Evolutionary conservation across 2,329 filamentous ascomycete species (phyloP), one percentile per base, ranked within the genome.

Genomic region (Huntiella bhutanensis): DNA sequence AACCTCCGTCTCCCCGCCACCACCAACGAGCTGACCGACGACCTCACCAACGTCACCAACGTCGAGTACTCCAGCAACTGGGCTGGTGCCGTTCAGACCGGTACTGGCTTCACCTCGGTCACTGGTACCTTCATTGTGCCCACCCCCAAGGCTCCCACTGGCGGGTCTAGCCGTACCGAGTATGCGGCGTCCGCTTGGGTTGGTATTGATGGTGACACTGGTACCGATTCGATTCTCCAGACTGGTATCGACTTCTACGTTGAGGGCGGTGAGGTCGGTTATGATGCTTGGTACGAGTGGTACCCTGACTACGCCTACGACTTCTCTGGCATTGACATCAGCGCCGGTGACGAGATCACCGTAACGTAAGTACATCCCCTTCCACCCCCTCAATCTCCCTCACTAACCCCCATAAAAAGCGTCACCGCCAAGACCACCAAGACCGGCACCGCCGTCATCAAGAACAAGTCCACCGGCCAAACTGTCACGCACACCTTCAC

Each of bases 381-480:
- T 8, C 32, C 16, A 13, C 15, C 7, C 28, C 8, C 28, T 35
- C 15, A 3, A 16, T 13, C 17, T 12, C 16, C 35, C 35, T 19
- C 4, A 43, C 34, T 43, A 43, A 43, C 46, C 22, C 39, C 37
- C 43, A 48, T n/a, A n/a, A n/a, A 5, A 5, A 52, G 46, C 33
- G 53, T 55, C 43, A 53, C 51, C 16, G 52, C 53, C 17, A 52
- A 50, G 17, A 54, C 54, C 46, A 53, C 47, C 46, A 55, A 46
- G 5, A 50, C 43, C 15, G 57, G 57, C 22, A 47, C 52, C n/a
- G 58, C 58, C 12, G 54, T 51, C 1, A 51, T 60, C 5, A 52
- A 70, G 52, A 77, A 77, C 57, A 53, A 64, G 51, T 65, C 61
- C 7, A 74, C 64, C 2, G 71, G 71, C 39, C 56, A 70, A 54